These are phyloP conservation scores for Kodamaea neixiangensis DNA, from an alignment of 805 yeast genomes.

Conservation along the genomic window DNA sequence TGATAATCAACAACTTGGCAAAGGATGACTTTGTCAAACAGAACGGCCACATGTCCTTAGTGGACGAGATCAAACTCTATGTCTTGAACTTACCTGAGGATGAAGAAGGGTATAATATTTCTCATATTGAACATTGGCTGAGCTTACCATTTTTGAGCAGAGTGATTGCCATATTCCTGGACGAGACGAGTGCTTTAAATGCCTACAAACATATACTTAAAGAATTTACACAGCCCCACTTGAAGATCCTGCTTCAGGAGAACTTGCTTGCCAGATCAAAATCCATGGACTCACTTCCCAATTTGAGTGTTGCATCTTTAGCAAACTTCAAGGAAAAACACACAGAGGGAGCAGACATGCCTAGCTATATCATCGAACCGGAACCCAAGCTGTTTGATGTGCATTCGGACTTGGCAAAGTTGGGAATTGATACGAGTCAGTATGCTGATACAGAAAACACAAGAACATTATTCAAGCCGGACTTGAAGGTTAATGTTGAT, in stretches of 20 bases:
- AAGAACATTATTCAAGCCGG: slow-evolving; percentile 39
- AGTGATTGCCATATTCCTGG: slow-evolving; percentile 38
- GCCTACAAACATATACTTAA: slow-evolving; percentile 16
- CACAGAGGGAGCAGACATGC: slow-evolving; percentile 12
- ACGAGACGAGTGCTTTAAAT: slow-evolving; percentile 27
- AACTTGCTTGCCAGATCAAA: slow-evolving; percentile 35
- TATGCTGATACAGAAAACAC: slow-evolving; percentile 26
- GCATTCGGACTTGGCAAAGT: slow-evolving; percentile 26
- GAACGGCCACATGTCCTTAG: slow-evolving; percentile 27
- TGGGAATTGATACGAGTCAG: slow-evolving; percentile 33
- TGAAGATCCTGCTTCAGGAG: slow-evolving; percentile 26
- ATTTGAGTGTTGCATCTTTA: slow-evolving; percentile 19
- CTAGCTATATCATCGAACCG: slow-evolving; percentile 33
- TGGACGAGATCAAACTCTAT: slow-evolving; percentile 35
- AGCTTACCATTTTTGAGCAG: slow-evolving; percentile 39
- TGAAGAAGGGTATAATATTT: not conserved
- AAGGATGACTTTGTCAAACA: slow-evolving; percentile 31
- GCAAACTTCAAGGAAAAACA: slow-evolving; percentile 25
- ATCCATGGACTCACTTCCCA: slow-evolving; percentile 16
- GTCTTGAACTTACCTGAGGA: slow-evolving; percentile 27
- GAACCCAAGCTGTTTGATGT: slow-evolving; percentile 34
- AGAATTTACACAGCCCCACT: not conserved
- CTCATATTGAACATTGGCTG: slow-evolving; percentile 37
- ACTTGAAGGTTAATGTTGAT: slow-evolving; percentile 15
- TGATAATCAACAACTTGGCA: slow-evolving; percentile 38